phyloP scores from a whole-genome alignment of 2,329 filamentous ascomycete species.

The Phialemoniopsis sp. region DNA sequence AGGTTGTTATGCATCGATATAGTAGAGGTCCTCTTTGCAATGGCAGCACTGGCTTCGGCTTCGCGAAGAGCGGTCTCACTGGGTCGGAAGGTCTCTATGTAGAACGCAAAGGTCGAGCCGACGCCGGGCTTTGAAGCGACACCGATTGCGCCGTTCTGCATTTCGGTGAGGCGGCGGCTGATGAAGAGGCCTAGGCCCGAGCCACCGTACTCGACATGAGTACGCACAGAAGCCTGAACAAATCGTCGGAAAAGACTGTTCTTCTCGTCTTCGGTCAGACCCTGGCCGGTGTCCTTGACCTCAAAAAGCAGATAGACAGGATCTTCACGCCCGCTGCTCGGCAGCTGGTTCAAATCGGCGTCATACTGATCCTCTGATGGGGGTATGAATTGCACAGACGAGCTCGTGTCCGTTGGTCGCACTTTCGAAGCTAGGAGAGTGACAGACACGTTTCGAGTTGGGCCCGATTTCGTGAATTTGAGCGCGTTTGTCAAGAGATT shows the following conservation, averaged over 20 bases:
- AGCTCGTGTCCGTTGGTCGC: conserved; percentile 32
- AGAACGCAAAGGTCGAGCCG: conserved; percentile 75
- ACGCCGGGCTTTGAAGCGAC: conserved; percentile 64
- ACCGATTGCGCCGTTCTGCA: conserved; percentile 77
- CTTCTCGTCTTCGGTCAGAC: conserved; percentile 67
- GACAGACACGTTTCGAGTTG: conserved; percentile 49
- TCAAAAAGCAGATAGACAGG: conserved; percentile 66
- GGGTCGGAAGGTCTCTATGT: conserved; percentile 55
- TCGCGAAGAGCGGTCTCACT: conserved; percentile 33
- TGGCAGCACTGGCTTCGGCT: conserved; percentile 29
- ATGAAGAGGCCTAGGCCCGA: conserved; percentile 78
- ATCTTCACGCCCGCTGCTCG: conserved; percentile 26
- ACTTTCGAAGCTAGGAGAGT: conserved; percentile 37
- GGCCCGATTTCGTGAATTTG: conserved; percentile 70
- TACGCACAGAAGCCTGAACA: conserved; percentile 71
- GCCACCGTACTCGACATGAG: conserved; percentile 75
- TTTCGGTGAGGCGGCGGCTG: conserved; percentile 71
- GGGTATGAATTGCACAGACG: conserved; percentile 58
- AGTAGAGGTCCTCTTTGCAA: conserved; percentile 11
- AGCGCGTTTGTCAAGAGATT: conserved; percentile 79
- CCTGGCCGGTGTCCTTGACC: conserved; percentile 74
- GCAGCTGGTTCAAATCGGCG: conserved; percentile 30
- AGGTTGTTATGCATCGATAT: background rate
- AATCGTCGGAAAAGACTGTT: conserved; percentile 75
- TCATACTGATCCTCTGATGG: conserved; percentile 44